Base-by-base conservation (phyloP, 495 filamentous ascomycete species). In the Xylaria telfairii region DNA sequence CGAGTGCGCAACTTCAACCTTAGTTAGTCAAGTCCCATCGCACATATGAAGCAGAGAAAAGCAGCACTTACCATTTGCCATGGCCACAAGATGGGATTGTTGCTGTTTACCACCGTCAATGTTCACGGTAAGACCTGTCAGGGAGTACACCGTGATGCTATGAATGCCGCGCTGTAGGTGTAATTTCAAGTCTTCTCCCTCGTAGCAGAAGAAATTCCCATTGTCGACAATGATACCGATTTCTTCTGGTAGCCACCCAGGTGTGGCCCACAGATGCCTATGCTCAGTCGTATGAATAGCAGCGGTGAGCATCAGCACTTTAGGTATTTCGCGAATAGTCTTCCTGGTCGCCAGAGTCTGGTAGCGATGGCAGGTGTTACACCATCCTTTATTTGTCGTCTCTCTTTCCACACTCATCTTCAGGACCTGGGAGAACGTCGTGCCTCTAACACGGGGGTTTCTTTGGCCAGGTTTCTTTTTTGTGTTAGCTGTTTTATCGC, bases 81-180 rank as follows among this genome's bases (percentile, higher is more conserved):
- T 89, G 12, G 93, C 93, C 21, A 98, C 94, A 46, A 99, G 87
- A 82, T 99, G 96, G 1, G 93, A 88, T 73, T 94, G 94, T 77
- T 95, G 92, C 30, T 92, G 88, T 68, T 95, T 89, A 13, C 89
- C 90, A 69, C 91, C 91, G 70, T 95, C 91, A 68, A 98, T 93
- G 72, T 97, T 94, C 2, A 93, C 90, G 13, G 96, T 93, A 72
- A 97, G 79, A 4, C 96, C 96, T n/a, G 97, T 90, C 30, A 99
- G 83, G 70, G 97, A 95, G 76, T 98, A 99, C 0, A 97, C 89
- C 24, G 89, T 86, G 54, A 97, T 91, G 3, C 87, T 88, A 72
- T 92, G 90, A 9, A 85, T 87, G 2, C 84, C 86, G 41, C 88
- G 81, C 68, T 88, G 86, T 34, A 90, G 81, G 69, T 90, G 92